Base-by-base conservation (phyloP, 257 asterid genomes). In the Solanum tacnaense region DNA sequence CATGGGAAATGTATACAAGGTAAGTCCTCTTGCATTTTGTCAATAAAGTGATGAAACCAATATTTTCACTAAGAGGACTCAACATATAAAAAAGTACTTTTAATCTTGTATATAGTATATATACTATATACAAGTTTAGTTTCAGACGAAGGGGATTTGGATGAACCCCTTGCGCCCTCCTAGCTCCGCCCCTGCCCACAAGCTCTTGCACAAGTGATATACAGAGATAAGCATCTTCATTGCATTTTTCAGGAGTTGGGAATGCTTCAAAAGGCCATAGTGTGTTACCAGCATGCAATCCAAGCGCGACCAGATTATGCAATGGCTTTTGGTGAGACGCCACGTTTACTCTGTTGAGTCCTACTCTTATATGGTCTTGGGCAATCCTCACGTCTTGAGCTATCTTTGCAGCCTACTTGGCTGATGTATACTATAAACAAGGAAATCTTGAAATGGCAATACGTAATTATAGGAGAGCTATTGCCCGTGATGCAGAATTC, bases 1-100 rank as follows among this genome's bases (percentile, higher is more conserved):
- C 91, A 90, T 97, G 93, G 99, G 99, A 90, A 95, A 94, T 89
- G 98, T 95, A 87, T 96, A 96, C 94, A 95, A 97, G 99, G 99
- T 96, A 91, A 90, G 94, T 82, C 88, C 70, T 91, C 86, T 74
- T 87, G 90, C 88, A 84, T 91, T 88, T 88, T 92, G 89, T 91
- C 92, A 87, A 88, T 92, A 89, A 7, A 60, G 68, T 65, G 32
- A 65, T 34, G 4, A 27, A 67, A 21, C 35, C 20, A 27, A 1
- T 6, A 67, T 27, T 27, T 29, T 27, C 75, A 68, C 75, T 29
- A 29, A 27, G 1, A 32, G 11, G 3, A 7, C 23, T 68, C 75
- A 29, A 27, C 29, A 29, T 29, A 68, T 68, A 11, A 60, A 60
- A 4, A 29, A 68, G 2, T 4, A 44, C 6, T 31, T 13, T 67